Evolutionary conservation across 2,329 filamentous ascomycete species (phyloP).

Genomic region (Magnaporthiopsis rhizophila): DNA sequence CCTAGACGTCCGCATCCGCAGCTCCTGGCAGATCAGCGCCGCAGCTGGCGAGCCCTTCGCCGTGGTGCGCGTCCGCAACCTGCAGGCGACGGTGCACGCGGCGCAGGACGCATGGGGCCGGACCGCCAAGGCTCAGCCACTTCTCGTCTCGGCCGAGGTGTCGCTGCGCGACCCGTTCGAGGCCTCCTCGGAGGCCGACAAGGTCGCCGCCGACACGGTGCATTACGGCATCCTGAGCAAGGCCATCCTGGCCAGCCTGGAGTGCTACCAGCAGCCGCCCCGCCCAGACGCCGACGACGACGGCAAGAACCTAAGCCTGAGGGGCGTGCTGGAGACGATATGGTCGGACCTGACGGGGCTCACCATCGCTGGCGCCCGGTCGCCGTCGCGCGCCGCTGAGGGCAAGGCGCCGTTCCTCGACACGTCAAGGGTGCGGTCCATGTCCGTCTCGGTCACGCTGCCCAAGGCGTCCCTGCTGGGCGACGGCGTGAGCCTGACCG

Average conservation of each 20-base stretch:
- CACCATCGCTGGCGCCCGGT: conserved; percentile 22
- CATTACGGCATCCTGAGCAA: conserved; percentile 70
- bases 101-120: conserved; percentile 64
- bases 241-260: conserved; percentile 43
- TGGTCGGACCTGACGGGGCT: conserved; percentile 30
- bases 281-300: conserved; percentile 12
- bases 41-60: conserved; percentile 38
- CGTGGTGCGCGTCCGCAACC: conserved; percentile 52
- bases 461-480: conserved; percentile 65
- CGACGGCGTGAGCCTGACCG: conserved; percentile 46
- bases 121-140: conserved; percentile 48
- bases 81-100: conserved; percentile 48
- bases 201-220: conserved; percentile 60
- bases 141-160: conserved; percentile 52
- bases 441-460: conserved; percentile 47
- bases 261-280: conserved; percentile 6
- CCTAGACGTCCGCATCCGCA: conserved; percentile 18
- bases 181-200: conserved; percentile 49
- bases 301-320: conserved; percentile 13
- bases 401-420: conserved; percentile 27
- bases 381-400: conserved; percentile 17
- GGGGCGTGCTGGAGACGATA: conserved; percentile 27
- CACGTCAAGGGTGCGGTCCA: conserved; percentile 29
- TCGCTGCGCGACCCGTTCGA: conserved; percentile 48
- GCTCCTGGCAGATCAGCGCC: conserved; percentile 28